Conservation (phyloP, 768 basidiomycete species). For the Termitomyces sp. region DNA sequence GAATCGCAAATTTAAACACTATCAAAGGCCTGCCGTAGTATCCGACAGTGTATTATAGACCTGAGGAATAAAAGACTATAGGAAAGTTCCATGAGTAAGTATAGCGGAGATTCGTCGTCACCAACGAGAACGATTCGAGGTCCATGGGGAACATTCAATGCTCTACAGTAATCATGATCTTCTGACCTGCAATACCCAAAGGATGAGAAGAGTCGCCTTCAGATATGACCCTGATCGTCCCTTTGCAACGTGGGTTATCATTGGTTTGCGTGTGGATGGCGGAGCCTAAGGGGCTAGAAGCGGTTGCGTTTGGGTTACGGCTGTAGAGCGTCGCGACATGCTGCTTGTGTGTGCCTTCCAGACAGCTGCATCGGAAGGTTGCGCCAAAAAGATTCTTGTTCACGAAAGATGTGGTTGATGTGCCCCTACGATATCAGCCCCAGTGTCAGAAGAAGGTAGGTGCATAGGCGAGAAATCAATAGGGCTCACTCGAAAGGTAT, state of each 20-base stretch:
- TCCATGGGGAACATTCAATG: constrained; percentile 8
- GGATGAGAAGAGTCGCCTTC: constrained; percentile 21
- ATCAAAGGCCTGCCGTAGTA: not conserved
- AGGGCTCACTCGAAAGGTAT: constrained; percentile 22
- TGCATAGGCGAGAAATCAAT: not conserved
- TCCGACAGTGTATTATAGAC: not conserved
- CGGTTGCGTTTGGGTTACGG: not conserved
- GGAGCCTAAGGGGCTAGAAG: not conserved
- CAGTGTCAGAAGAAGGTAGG: not conserved
- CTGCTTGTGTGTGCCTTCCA: not conserved
- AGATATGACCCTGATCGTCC: constrained; percentile 17
- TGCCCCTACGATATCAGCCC: not conserved
- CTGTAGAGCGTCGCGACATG: not conserved
- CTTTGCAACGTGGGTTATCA: constrained; percentile 13
- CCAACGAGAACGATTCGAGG: too few species aligned
- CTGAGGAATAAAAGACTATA: not conserved
- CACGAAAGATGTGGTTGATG: not conserved
- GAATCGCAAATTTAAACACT: not conserved
- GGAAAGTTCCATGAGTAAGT: not conserved
- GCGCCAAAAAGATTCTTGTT: not conserved
- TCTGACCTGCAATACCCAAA: constrained; percentile 21
- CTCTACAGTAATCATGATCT: constrained; percentile 17
- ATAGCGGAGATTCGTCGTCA: too few species aligned
- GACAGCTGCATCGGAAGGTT: not conserved
- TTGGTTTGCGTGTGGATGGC: not conserved